These are phyloP conservation scores for Metschnikowia kofuensis DNA, from an alignment of 805 yeast genomes.

Conservation along the genomic window DNA sequence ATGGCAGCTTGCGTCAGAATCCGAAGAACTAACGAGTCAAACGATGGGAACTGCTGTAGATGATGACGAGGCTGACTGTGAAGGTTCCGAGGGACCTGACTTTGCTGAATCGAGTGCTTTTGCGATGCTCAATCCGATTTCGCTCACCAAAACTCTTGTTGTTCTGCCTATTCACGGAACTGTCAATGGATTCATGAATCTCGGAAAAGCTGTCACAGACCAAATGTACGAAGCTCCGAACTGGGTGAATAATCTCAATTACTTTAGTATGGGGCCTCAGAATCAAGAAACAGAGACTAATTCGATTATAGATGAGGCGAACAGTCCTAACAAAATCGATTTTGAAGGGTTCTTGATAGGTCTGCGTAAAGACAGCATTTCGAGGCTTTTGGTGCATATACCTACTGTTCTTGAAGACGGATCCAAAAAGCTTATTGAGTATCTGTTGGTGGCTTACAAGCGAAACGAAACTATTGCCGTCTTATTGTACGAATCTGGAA, in stretches of 20 bases:
- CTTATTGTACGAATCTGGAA: constrained; percentile 30
- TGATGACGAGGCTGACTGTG: background rate
- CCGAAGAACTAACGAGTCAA: background rate
- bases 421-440: constrained; percentile 19
- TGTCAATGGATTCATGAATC: constrained; percentile 30
- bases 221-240: constrained; percentile 12
- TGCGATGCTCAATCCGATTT: constrained; percentile 32
- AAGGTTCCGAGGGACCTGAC: constrained; percentile 5
- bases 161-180: constrained; percentile 38
- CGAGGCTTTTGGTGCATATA: constrained; percentile 28
- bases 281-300: constrained; percentile 7
- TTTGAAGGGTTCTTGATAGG: constrained; percentile 28
- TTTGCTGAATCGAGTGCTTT: constrained; percentile 20
- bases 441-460: constrained; percentile 30
- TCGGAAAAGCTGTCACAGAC: constrained; percentile 19
- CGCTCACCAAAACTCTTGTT: constrained; percentile 34
- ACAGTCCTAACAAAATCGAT: background rate
- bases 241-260: constrained; percentile 10
- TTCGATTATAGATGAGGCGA: constrained; percentile 11
- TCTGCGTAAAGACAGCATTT: constrained; percentile 15
- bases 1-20: constrained; percentile 6
- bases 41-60: no score
- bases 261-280: constrained; percentile 1
- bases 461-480: constrained; percentile 23
- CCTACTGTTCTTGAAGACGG: constrained; percentile 10